Evolutionary conservation across 2,329 filamentous ascomycete genomes (phyloP).

Genomic region (Talaromyces rugulosus): DNA sequence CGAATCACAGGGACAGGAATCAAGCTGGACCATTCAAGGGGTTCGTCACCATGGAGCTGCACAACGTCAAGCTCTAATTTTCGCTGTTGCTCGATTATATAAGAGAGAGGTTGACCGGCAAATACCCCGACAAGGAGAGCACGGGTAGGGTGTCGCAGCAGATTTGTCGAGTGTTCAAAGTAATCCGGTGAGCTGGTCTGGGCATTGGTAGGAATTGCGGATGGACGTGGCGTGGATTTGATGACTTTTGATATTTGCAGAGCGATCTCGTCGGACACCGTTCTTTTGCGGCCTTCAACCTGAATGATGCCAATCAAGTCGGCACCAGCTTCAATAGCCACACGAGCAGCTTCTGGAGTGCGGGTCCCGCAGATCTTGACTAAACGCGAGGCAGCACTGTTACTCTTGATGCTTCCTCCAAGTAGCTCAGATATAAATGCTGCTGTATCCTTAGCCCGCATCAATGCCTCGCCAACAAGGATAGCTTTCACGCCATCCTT

Average conservation of each 20-base stretch:
- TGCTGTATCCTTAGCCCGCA: constrained; percentile 80
- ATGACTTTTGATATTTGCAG: constrained; percentile 75
- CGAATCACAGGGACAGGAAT: constrained; percentile 90
- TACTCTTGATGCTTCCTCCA: constrained; percentile 43
- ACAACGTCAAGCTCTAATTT: constrained; percentile 78
- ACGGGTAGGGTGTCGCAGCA: constrained; percentile 51
- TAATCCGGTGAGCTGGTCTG: constrained; percentile 53
- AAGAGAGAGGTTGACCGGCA: constrained; percentile 79
- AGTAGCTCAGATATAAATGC: constrained; percentile 82
- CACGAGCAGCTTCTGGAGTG: constrained; percentile 71
- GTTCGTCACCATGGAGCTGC: constrained; percentile 88
- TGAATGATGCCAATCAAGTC: constrained; percentile 92
- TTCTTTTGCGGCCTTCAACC: constrained; percentile 74
- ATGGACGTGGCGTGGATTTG: constrained; percentile 46
- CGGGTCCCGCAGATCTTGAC: constrained; percentile 97
- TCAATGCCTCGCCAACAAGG: constrained; percentile 90
- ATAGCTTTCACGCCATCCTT: constrained; percentile 88
- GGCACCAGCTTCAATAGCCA: constrained; percentile 79
- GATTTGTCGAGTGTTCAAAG: constrained; percentile 57
- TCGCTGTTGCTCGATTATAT: constrained; percentile 74
- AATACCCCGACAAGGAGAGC: constrained; percentile 91
- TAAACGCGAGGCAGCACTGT: constrained; percentile 46
- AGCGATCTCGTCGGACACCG: constrained; percentile 73
- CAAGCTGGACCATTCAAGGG: constrained; percentile 82
- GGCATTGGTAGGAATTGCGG: constrained; percentile 14